Evolutionary conservation across 495 filamentous ascomycete species (phyloP).

Genomic region (Chaetomium cochliodes): DNA sequence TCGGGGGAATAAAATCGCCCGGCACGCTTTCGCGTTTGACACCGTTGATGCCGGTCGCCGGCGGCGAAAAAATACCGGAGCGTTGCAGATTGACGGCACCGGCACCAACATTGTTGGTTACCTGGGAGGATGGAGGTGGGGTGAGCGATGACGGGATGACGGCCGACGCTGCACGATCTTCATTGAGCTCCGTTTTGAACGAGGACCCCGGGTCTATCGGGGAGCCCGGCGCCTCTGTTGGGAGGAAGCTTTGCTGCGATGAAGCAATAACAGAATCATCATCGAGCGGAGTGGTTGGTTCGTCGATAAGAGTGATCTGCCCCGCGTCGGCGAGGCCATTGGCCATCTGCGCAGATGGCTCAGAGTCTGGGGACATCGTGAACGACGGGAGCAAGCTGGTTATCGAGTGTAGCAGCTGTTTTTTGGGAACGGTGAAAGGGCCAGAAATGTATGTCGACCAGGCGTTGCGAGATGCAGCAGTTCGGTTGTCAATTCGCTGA

Average conservation of each 20-base stretch:
- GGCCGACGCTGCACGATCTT: constrained; percentile 37
- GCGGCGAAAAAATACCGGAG: constrained; percentile 53
- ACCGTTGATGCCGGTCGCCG: constrained; percentile 53
- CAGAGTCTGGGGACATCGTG: constrained; percentile 29
- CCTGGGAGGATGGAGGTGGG: constrained; percentile 72
- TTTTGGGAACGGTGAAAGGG: not conserved
- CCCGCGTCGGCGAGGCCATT: constrained; percentile 35
- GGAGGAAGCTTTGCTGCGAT: constrained; percentile 47
- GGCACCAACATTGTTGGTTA: constrained; percentile 42
- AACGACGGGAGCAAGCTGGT: not conserved
- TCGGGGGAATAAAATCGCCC: constrained; percentile 56
- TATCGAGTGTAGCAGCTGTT: not conserved
- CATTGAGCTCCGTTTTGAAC: constrained; percentile 43
- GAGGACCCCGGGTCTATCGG: constrained; percentile 39
- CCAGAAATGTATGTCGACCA: constrained; percentile 1
- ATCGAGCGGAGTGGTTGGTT: constrained; percentile 44
- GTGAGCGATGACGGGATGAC: constrained; percentile 59
- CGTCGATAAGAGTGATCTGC: constrained; percentile 27
- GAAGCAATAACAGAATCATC: constrained; percentile 31
- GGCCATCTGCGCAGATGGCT: constrained; percentile 30
- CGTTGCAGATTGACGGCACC: constrained; percentile 39
- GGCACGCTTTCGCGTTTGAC: constrained; percentile 52
- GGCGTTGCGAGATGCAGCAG: not conserved
- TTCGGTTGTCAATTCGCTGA: constrained; percentile 6
- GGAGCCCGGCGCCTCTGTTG: constrained; percentile 45